Percentiles rank a stretch among this genome's conserved stretches.
phyloP scores from a whole-genome alignment of 257 asterid species.

The Lantana camara region DNA sequence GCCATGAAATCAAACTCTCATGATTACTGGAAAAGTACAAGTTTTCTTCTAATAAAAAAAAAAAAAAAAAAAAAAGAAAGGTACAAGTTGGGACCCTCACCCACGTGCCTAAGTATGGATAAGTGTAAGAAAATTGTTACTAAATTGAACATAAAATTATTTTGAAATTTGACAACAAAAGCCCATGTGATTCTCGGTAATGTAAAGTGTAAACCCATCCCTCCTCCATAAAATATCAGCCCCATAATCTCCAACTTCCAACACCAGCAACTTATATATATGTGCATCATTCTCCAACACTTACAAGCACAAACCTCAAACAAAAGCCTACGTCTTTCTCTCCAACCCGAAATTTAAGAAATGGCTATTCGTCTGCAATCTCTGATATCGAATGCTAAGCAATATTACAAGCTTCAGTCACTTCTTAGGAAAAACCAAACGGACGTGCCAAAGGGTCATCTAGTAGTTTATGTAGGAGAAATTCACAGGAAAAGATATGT shows the following conservation, averaged over 20 bases:
- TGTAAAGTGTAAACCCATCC: too few relatives aligned
- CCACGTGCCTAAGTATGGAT: slow-evolving; percentile 36
- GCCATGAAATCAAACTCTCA: not conserved
- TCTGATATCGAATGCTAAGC: slow-evolving; percentile 40
- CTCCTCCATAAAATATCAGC: slow-evolving; percentile 10
- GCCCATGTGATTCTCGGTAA: slow-evolving; percentile 39
- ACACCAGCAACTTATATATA: slow-evolving; percentile 2
- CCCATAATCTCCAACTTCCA: slow-evolving; percentile 16
- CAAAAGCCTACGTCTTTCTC: not conserved
- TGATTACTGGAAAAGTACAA: slow-evolving; percentile 25
- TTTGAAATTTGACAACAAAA: slow-evolving; percentile 29
- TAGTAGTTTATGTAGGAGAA: slow-evolving; percentile 48
- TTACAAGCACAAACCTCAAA: not conserved
- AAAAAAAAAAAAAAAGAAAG: too few relatives aligned
- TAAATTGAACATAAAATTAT: too few relatives aligned
- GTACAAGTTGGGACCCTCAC: slow-evolving; percentile 34
- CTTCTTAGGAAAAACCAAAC: slow-evolving; percentile 28
- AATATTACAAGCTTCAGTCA: slow-evolving; percentile 48
- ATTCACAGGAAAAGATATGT: slow-evolving; percentile 42
- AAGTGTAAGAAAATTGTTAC: not conserved
- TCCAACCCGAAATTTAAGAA: not conserved
- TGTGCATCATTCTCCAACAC: slow-evolving; percentile 10
- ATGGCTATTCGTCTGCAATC: slow-evolving; percentile 49
- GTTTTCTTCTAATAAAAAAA: too few relatives aligned
- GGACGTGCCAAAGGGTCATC: slow-evolving; percentile 51